Percentiles rank a stretch among this genome's conserved stretches.
Conservation (phyloP, 805 yeast species). For the Wickerhamomyces bovis region DNA sequence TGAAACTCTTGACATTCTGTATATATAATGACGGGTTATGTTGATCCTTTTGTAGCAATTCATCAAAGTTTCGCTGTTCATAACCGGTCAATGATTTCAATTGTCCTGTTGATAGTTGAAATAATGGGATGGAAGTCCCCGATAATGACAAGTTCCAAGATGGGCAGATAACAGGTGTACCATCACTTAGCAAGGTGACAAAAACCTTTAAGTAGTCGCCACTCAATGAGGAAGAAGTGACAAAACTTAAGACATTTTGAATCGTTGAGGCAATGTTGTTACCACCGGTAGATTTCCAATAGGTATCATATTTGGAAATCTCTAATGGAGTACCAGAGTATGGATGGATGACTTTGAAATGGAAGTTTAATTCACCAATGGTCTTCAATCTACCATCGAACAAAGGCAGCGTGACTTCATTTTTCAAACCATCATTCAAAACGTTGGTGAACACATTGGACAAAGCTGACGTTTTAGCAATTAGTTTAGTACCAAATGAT, state of each 20-base stretch:
- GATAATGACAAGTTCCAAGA: slow-evolving; percentile 46
- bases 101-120: slow-evolving; percentile 40
- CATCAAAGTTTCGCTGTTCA: slow-evolving; percentile 28
- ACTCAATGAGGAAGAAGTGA: slow-evolving; percentile 83
- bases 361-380: slow-evolving; percentile 74
- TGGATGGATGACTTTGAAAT: slow-evolving; percentile 83
- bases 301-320: slow-evolving; percentile 88
- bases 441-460: slow-evolving; percentile 41
- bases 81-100: slow-evolving; percentile 26
- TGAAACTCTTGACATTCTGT: slow-evolving; percentile 5
- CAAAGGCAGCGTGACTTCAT: slow-evolving; percentile 53
- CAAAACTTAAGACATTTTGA: slow-evolving; percentile 54
- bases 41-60: slow-evolving; percentile 21
- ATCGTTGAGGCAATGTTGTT: slow-evolving; percentile 18
- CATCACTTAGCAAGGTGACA: slow-evolving; percentile 72
- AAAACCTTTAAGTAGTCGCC: slow-evolving; percentile 72
- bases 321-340: slow-evolving; percentile 79
- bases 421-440: slow-evolving; percentile 31
- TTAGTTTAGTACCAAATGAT: slow-evolving; percentile 85
- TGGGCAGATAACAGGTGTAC: slow-evolving; percentile 81
- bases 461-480: slow-evolving; percentile 83
- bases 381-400: slow-evolving; percentile 76
- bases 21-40: slow-evolving; percentile 2
- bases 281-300: slow-evolving; percentile 88
- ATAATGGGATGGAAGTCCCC: slow-evolving; percentile 52